Percentiles rank a stretch among this genome's conserved stretches.
These are phyloP conservation scores for Arachis hypogaea DNA, from an alignment of 306 rosid species.

Conservation along the genomic window DNA sequence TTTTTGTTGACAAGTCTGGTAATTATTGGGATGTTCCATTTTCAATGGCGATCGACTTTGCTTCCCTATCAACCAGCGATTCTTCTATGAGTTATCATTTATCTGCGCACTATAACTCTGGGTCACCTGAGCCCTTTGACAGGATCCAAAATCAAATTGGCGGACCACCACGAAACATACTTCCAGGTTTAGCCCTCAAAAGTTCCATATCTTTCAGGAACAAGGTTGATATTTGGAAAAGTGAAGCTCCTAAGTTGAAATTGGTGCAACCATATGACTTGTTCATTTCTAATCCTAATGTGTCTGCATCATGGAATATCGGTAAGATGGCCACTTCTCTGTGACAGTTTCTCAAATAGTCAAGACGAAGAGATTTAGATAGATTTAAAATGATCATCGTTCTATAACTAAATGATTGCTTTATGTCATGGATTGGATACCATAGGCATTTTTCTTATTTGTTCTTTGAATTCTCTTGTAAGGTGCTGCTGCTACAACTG, in stretches of 20 bases:
- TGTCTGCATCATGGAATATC: slow-evolving; percentile 73
- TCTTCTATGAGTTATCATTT: slow-evolving; percentile 70
- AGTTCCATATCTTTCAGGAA: slow-evolving; percentile 68
- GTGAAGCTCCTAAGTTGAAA: slow-evolving; percentile 64
- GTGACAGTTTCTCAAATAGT: slow-evolving; percentile 19
- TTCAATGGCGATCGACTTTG: slow-evolving; percentile 72
- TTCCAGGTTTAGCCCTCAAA: slow-evolving; percentile 79
- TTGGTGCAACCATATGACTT: slow-evolving; percentile 76
- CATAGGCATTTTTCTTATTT: slow-evolving; percentile 25
- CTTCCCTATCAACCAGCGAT: slow-evolving; percentile 60
- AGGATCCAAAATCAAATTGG: slow-evolving; percentile 40
- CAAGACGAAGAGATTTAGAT: neutral
- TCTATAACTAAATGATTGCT: slow-evolving; percentile 13
- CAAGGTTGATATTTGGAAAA: slow-evolving; percentile 72
- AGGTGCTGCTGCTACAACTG: slow-evolving; percentile 73
- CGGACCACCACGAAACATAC: slow-evolving; percentile 57
- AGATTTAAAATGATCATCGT: neutral
- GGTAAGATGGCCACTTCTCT: slow-evolving; percentile 53
- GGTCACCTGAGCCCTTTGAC: slow-evolving; percentile 60
- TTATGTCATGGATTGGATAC: slow-evolving; percentile 5
- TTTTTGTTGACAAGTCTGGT: slow-evolving; percentile 71
- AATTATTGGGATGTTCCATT: slow-evolving; percentile 93
- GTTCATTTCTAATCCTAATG: slow-evolving; percentile 74
- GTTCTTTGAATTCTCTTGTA: slow-evolving; percentile 33
- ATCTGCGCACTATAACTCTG: slow-evolving; percentile 62